Base-by-base conservation (phyloP, 2,329 filamentous ascomycete species). In the Trichoderma sp. region DNA sequence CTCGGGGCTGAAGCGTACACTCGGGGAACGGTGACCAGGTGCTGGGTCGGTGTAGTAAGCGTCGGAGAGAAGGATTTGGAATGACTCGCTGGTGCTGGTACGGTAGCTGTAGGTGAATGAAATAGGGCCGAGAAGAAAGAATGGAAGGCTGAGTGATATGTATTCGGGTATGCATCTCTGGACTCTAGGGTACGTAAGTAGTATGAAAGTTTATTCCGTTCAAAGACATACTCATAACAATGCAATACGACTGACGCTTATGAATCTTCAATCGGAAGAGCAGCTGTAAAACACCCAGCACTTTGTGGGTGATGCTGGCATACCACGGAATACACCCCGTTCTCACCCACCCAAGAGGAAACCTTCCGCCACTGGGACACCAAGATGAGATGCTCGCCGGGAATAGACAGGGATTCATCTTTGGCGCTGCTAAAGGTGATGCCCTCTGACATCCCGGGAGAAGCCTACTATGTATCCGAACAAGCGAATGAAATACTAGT, bases 41-140 rank as follows among this genome's bases (percentile, higher is more conserved):
- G n/a, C 5, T 26, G 18, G 13, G 56, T 30, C 26, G 18, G 34
- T 28, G 10, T 16, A 7, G 7, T 43, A 18, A 1, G 39, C 16
- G 3, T 18, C 39, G 39, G 39, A 43, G 39, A 43, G 18, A 43
- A 43, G 18, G 39, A 18, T 10, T 10, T 16, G 11, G 2, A 7
- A 60, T 60, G 58, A 60, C 58, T 60, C 58, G 58, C 14, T 26
- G 21, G n/a, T n/a, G n/a, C n/a, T n/a, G n/a, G n/a, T n/a, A n/a
- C n/a, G 14, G 37, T 60, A 11, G 14, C 37, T n/a, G 16, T 14
- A 30, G 58, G 58, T n/a, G 58, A 46, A 30, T 21, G 37, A 21
- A 32, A 49, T 24, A 49, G 11, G 3, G 5, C 21, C 21, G 18
- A 49, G 21, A 49, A 13, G 11, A 21, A 18, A 28, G 10, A 10